Base-by-base conservation (phyloP, 352 stramenopile species). In the Phytophthora crassamura region DNA sequence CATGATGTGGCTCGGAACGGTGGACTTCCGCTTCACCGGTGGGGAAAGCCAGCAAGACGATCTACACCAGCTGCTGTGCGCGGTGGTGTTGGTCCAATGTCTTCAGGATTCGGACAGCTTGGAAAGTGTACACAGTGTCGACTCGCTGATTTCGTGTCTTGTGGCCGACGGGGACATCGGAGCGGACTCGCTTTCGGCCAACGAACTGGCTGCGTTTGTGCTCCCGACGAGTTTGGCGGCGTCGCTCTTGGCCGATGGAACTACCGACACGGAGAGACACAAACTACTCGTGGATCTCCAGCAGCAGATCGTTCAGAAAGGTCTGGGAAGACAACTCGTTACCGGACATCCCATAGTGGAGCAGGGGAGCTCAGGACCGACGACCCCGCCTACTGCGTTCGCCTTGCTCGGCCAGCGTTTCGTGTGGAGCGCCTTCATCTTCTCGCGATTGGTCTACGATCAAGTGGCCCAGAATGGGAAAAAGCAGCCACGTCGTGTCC, bases 21-120 rank as follows among this genome's bases (percentile, higher is more conserved):
- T 75, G n/a, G 68, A 76, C 41, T 66, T 72, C 18, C 68, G 63
- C 3, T 20, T 76, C n/a, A 41, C 63, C 16, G 69, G 64, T 16
- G 64, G 43, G 7, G 48, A 59, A 8, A 40, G 55, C 9, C 18
- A 12, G 0, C 35, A 36, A 1, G 39, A 52, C 4, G 54, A 74
- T 40, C 18, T 67, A 5, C 40, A 77, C 39, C 59, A 77, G 18
- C 36, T 76, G 18, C 57, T 49, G 7, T 72, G 63, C 32, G 68
- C 68, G 0, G 47, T 72, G 5, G 3, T 67, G 9, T 16, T 77
- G 9, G 59, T 71, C 22, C 18, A 59, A 12, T 60, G 46, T 8
- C 42, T 74, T 18, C 35, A 54, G 2, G 16, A 67, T 2, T 40
- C 58, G 0, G 10, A 61, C 7, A 41, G 4, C 7, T 43, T 73